Percentiles rank a stretch among this genome's conserved stretches.
Evolutionary conservation across 768 basidiomycete species (phyloP).

Genomic region (Leccinum disarticulatum): DNA sequence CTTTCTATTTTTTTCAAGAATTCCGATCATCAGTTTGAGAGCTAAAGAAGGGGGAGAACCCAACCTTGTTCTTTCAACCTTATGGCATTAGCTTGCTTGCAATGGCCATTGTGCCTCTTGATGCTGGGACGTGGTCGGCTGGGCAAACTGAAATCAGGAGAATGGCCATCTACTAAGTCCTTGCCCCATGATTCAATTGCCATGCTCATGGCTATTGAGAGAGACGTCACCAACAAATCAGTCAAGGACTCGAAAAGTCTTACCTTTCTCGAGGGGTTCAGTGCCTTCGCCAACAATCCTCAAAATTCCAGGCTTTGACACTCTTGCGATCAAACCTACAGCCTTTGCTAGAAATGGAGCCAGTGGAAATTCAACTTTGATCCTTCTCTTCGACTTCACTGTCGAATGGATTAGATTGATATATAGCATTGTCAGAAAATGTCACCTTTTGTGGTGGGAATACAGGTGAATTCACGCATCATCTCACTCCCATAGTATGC

Average conservation of each 20-base stretch:
- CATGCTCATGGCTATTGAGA: background rate
- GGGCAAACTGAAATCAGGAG: background rate
- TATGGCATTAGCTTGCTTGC: conserved; percentile 9
- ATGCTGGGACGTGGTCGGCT: background rate
- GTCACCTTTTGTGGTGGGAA: conserved; percentile 1
- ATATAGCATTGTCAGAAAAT: background rate
- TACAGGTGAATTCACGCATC: background rate
- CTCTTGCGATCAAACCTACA: background rate
- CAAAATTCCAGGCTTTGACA: background rate
- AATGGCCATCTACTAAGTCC: too few species aligned
- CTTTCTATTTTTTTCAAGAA: background rate
- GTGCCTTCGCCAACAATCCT: background rate
- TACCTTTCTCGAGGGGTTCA: conserved; percentile 3
- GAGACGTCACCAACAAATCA: background rate
- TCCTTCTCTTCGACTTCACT: background rate
- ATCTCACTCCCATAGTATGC: conserved; percentile 1
- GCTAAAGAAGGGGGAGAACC: background rate
- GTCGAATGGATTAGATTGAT: background rate
- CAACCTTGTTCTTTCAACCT: conserved; percentile 2
- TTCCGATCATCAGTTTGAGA: background rate
- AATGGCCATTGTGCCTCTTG: conserved; percentile 1
- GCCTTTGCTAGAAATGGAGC: background rate
- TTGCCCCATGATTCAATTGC: background rate
- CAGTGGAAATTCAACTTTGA: background rate
- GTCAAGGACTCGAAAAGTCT: background rate